These are phyloP conservation scores for Vanilla planifolia DNA, from an alignment of 106 monocot species.

Conservation along the genomic window DNA sequence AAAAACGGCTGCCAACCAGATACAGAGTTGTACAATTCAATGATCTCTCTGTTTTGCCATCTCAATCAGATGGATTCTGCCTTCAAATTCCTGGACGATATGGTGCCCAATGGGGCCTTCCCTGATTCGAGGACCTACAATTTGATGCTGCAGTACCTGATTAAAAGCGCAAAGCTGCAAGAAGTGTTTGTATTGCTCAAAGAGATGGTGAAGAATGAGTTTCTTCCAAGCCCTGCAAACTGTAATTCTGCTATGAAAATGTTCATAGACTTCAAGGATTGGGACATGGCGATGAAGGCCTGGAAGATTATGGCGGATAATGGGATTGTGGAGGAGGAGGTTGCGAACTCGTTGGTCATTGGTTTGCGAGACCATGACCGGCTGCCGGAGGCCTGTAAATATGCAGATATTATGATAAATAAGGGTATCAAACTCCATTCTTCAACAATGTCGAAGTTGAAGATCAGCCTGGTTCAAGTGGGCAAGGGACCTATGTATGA, in stretches of 20 bases:
- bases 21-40: slow-evolving; percentile 37
- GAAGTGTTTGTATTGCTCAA: slow-evolving; percentile 38
- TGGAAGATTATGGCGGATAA: slow-evolving; percentile 60
- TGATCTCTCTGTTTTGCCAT: slow-evolving; percentile 43
- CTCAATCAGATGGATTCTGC: slow-evolving; percentile 18
- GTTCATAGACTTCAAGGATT: slow-evolving; percentile 31
- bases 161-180: slow-evolving; percentile 25
- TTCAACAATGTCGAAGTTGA: slow-evolving; percentile 55
- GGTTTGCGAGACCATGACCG: slow-evolving; percentile 19
- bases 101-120: slow-evolving; percentile 51
- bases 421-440: slow-evolving; percentile 60
- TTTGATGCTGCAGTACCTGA: slow-evolving; percentile 38
- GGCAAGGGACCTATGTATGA: slow-evolving; percentile 49
- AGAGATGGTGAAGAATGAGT: slow-evolving; percentile 85
- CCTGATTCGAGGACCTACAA: slow-evolving; percentile 51
- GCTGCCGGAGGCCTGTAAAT: slow-evolving; percentile 76
- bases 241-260: slow-evolving; percentile 26
- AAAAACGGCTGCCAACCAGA: slow-evolving; percentile 31
- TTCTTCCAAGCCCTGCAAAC: slow-evolving; percentile 18
- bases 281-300: slow-evolving; percentile 29
- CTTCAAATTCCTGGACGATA: slow-evolving; percentile 44
- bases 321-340: slow-evolving; percentile 36
- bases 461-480: slow-evolving; percentile 30
- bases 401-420: slow-evolving; percentile 76
- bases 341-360: slow-evolving; percentile 43